Evolutionary conservation across 192 early-diverging fungal genomes (phyloP).

Genomic region (Podila minutissima): DNA sequence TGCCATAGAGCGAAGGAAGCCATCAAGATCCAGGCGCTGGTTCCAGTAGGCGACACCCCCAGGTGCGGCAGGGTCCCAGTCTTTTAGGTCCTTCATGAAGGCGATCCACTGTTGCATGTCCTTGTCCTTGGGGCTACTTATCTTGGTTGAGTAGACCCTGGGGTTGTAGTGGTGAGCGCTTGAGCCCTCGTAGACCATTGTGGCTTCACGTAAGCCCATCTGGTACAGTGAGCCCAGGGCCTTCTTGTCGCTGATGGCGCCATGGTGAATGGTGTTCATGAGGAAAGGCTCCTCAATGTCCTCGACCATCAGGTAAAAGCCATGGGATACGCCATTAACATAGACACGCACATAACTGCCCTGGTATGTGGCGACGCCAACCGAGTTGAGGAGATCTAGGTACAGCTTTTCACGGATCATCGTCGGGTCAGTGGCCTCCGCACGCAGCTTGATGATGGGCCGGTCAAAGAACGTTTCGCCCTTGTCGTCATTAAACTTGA

Average conservation of each 20-base stretch:
- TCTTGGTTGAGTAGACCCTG: constrained; percentile 29
- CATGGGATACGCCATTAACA: constrained; percentile 47
- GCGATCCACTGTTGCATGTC: constrained; percentile 36
- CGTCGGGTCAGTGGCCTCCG: constrained; percentile 36
- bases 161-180: constrained; percentile 19
- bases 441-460: constrained; percentile 48
- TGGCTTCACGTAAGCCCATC: constrained; percentile 42
- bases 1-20: constrained; percentile 37
- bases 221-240: constrained; percentile 40
- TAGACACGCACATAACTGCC: constrained; percentile 41
- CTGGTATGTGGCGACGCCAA: constrained; percentile 18
- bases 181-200: constrained; percentile 37
- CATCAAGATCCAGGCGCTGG: constrained; percentile 28
- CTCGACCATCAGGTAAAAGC: constrained; percentile 53
- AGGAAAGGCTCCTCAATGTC: constrained; percentile 46
- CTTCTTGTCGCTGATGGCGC: neutral
- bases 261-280: constrained; percentile 31
- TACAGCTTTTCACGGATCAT: constrained; percentile 50
- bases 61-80: constrained; percentile 22
- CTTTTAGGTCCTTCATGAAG: constrained; percentile 43
- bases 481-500: constrained; percentile 44
- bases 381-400: constrained; percentile 40
- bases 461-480: constrained; percentile 41
- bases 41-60: constrained; percentile 30
- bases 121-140: constrained; percentile 10